phyloP scores from a whole-genome alignment of 257 asterid genomes.

The Scutellaria minor region DNA sequence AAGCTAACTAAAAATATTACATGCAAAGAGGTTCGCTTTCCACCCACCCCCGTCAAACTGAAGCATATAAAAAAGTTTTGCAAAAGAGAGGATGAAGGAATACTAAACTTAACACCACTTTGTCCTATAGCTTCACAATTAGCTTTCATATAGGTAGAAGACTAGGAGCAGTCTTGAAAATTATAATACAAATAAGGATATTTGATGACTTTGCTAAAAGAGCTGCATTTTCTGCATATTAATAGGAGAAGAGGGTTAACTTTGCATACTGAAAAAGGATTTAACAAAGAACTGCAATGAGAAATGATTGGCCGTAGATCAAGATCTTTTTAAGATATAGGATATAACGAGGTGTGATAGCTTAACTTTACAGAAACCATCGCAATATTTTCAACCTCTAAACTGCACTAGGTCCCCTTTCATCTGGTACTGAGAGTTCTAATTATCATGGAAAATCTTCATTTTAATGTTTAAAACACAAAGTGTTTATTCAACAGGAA shows the following conservation, averaged over 20 bases:
- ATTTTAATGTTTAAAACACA: conserved; percentile 10
- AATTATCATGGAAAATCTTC: conserved; percentile 6
- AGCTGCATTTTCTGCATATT: background rate
- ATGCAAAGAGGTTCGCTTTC: background rate
- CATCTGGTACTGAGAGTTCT: background rate
- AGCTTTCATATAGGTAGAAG: background rate
- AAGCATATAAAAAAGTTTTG: background rate
- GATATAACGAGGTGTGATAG: background rate
- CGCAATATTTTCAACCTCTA: conserved; percentile 7
- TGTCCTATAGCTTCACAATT: background rate
- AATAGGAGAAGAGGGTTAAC: background rate
- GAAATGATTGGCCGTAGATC: background rate
- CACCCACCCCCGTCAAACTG: background rate
- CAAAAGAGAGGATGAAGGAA: background rate
- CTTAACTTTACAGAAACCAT: background rate
- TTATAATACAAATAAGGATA: background rate
- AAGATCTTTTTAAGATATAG: background rate
- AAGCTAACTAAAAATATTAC: too few species aligned
- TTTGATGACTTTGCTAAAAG: background rate
- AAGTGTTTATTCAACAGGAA: background rate
- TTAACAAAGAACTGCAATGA: background rate
- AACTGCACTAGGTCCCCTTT: conserved; percentile 9
- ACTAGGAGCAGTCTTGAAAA: background rate
- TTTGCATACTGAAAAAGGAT: background rate
- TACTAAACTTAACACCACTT: background rate